Percentiles rank a stretch among this genome's conserved stretches.
Evolutionary conservation across 176 grass and related monocot species (phyloP).

Genomic region (Oryza brachyantha): DNA sequence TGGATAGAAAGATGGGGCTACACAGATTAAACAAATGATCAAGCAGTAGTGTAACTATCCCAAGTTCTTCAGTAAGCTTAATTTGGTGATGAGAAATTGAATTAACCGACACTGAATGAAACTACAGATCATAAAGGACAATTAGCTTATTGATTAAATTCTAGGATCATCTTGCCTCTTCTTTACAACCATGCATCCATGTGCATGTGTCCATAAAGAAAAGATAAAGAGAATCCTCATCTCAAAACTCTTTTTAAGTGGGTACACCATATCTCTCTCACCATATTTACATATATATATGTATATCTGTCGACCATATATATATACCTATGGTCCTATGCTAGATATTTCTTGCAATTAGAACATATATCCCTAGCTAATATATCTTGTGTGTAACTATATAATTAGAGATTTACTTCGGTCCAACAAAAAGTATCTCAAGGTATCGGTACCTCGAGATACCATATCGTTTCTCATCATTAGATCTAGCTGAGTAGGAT

Average conservation of each 20-base stretch:
- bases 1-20: neutral
- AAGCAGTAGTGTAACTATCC: neutral
- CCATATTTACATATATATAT: constrained; percentile 18
- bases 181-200: constrained; percentile 13
- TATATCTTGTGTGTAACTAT: neutral
- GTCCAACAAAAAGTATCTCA: no score
- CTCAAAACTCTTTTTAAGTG: constrained; percentile 28
- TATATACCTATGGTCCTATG: neutral
- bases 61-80: neutral
- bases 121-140: no score
- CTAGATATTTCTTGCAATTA: constrained; percentile 2
- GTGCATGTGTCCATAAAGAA: constrained; percentile 16
- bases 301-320: neutral
- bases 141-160: constrained; percentile 16
- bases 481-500: no score
- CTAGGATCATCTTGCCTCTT: constrained; percentile 35
- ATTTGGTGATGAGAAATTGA: neutral
- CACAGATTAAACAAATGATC: neutral
- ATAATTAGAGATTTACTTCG: no score
- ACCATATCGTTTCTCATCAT: no score
- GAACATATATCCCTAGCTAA: neutral
- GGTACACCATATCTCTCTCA: neutral
- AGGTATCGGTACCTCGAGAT: no score
- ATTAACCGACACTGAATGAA: neutral
- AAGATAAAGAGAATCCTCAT: constrained; percentile 41